Conservation (phyloP, 164 flowering plant species). For the Magnolia changhungtana region DNA sequence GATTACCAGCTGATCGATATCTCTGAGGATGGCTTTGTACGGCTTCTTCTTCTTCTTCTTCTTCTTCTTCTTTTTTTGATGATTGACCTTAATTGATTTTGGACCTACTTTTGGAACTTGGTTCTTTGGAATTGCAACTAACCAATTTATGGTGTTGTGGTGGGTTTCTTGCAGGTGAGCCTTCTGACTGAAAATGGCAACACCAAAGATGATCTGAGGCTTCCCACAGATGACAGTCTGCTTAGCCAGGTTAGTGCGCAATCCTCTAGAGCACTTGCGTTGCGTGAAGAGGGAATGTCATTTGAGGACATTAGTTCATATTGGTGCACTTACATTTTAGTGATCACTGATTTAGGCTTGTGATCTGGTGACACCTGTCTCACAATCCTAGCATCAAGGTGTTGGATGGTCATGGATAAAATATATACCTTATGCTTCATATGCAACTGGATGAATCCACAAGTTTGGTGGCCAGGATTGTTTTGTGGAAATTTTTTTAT, state of each 20-base stretch:
- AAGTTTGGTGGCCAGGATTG: too few relatives aligned
- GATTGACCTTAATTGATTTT: background rate
- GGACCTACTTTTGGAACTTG: background rate
- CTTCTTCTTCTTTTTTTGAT: background rate
- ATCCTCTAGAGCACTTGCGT: background rate
- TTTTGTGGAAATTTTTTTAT: too few relatives aligned
- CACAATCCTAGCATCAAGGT: too few relatives aligned
- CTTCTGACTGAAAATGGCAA: slow-evolving; percentile 22
- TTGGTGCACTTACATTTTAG: too few relatives aligned
- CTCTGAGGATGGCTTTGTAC: slow-evolving; percentile 55
- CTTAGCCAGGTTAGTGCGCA: slow-evolving; percentile 14
- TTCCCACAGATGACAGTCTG: slow-evolving; percentile 23
- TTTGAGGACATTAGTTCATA: too few relatives aligned
- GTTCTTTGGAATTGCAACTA: background rate
- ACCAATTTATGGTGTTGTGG: background rate
- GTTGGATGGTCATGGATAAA: too few relatives aligned
- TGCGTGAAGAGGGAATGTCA: too few relatives aligned
- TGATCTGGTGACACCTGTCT: too few relatives aligned
- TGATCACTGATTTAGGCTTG: too few relatives aligned
- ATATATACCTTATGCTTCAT: too few relatives aligned
- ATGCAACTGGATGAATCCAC: too few relatives aligned
- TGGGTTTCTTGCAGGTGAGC: slow-evolving; percentile 19
- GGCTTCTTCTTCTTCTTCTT: slow-evolving; percentile 1
- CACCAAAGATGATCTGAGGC: slow-evolving; percentile 24
- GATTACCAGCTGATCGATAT: slow-evolving; percentile 63